Evolutionary conservation across 2,329 filamentous ascomycete species (phyloP).

Genomic region (Fusarium sp.): DNA sequence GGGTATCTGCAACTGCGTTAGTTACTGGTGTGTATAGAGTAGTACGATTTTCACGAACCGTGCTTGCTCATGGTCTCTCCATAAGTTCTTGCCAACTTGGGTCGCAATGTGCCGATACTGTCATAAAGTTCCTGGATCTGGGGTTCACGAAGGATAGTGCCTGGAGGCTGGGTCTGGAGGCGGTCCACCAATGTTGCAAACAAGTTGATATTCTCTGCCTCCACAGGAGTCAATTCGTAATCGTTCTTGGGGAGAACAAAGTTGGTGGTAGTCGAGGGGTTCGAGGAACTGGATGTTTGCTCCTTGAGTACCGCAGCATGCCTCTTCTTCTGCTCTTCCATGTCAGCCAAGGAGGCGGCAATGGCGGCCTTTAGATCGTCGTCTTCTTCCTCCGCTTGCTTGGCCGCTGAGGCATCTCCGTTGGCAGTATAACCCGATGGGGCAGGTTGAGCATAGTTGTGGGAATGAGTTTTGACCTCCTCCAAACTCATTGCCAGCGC

Average conservation of each 20-base stretch:
- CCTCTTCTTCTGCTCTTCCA: constrained; percentile 97
- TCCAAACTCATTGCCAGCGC: constrained; percentile 98
- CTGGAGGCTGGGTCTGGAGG: constrained; percentile 93
- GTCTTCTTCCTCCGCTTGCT: constrained; percentile 85
- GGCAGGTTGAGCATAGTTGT: constrained; percentile 78
- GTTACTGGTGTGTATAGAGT: background rate
- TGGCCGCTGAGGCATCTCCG: constrained; percentile 54
- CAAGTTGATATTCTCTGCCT: constrained; percentile 97
- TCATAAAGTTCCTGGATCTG: constrained; percentile 99
- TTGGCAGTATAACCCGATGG: constrained; percentile 59
- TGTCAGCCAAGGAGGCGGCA: constrained; percentile 92
- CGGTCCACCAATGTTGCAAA: constrained; percentile 96
- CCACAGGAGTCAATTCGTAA: constrained; percentile 92
- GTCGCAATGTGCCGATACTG: constrained; percentile 92
- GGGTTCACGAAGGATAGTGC: constrained; percentile 95
- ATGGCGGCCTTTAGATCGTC: constrained; percentile 95
- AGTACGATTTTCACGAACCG: constrained; percentile 66
- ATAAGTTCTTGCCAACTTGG: constrained; percentile 94
- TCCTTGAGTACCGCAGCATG: constrained; percentile 88
- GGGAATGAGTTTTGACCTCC: constrained; percentile 83
- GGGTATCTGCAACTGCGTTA: constrained; percentile 75
- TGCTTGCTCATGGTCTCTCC: constrained; percentile 99
- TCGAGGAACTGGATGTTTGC: constrained; percentile 70
- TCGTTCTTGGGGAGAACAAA: constrained; percentile 85
- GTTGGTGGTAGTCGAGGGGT: constrained; percentile 58